Conservation (phyloP, 2,329 filamentous ascomycete species). For the Raffaelea arxii region DNA sequence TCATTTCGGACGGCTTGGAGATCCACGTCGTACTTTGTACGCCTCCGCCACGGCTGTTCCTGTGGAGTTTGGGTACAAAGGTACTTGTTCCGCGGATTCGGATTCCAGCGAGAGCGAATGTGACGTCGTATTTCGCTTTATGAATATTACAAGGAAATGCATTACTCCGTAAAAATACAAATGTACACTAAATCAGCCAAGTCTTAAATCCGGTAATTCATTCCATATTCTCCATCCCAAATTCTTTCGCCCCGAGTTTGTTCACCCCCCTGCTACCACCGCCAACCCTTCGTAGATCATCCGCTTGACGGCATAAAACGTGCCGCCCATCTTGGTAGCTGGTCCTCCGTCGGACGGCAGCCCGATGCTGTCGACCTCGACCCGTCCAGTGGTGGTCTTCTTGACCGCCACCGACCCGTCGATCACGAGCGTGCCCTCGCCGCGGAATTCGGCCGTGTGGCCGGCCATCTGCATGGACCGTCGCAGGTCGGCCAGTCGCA, state of each 20-base stretch:
- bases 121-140: no score
- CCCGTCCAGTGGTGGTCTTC: conserved; percentile 76
- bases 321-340: conserved; percentile 40
- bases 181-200: no score
- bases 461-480: conserved; percentile 73
- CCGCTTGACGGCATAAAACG: conserved; percentile 78
- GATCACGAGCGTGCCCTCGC: conserved; percentile 83
- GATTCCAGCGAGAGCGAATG: no score
- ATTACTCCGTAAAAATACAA: no score
- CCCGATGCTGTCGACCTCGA: conserved; percentile 76
- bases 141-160: no score
- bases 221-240: not conserved
- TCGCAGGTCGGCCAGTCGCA: conserved; percentile 79
- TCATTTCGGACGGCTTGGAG: no score
- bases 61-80: no score
- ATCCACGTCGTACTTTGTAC: no score
- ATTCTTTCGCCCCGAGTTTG: not conserved
- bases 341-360: conserved; percentile 33
- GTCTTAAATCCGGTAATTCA: no score
- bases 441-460: conserved; percentile 84
- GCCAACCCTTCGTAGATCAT: conserved; percentile 92
- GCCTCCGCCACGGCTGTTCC: no score
- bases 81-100: no score
- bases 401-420: conserved; percentile 81
- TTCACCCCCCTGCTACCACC: conserved; percentile 67